These are phyloP conservation scores for Neospermospora avenae DNA, from an alignment of 2,329 filamentous ascomycete genomes.

Conservation along the genomic window DNA sequence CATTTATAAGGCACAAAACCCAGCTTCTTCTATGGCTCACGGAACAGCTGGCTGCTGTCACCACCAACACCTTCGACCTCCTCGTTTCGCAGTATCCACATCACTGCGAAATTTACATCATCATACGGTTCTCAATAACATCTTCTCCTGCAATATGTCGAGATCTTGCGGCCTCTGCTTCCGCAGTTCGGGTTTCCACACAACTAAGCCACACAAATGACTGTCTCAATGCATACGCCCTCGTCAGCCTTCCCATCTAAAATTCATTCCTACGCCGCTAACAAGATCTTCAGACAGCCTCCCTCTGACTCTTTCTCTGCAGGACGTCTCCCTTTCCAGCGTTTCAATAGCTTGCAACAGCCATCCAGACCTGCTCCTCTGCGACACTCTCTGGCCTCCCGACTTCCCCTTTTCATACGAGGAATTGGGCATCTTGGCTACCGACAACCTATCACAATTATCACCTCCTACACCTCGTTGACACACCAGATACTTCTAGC, in stretches of 20 bases:
- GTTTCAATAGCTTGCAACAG: neutral
- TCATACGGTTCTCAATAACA: neutral
- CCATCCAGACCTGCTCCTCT: neutral
- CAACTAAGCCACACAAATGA: neutral
- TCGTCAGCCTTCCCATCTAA: neutral
- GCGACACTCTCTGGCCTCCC: neutral
- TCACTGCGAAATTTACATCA: neutral
- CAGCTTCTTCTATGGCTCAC: neutral
- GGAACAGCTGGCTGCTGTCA: neutral
- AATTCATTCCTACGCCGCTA: neutral
- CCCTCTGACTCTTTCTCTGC: neutral
- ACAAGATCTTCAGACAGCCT: slow-evolving; percentile 1
- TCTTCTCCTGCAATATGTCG: neutral
- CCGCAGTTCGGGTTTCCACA: neutral
- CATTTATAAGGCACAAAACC: neutral
- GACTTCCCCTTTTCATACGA: neutral
- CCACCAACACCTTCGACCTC: neutral
- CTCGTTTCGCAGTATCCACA: neutral
- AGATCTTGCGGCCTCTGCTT: neutral
- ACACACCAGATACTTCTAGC: slow-evolving; percentile 1
- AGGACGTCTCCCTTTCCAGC: neutral
- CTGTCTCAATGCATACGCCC: neutral
- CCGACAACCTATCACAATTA: neutral
- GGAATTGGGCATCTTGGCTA: neutral
- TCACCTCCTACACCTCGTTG: neutral